Base-by-base conservation (phyloP, 345 rosid genomes). In the Triadica sebifera region DNA sequence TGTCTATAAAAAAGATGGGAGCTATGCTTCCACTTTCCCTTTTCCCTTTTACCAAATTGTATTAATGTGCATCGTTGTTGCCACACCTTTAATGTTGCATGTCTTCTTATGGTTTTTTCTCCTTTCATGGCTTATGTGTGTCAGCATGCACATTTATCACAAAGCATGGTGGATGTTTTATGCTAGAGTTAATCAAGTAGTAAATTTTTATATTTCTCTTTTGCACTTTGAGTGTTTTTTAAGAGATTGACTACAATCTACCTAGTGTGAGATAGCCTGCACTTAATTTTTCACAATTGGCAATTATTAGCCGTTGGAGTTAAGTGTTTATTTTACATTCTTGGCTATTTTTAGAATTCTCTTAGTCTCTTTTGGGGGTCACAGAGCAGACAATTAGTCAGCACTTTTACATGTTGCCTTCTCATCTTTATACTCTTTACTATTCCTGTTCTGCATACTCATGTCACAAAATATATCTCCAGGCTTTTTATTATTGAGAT, bases 401-500 rank as follows among this genome's bases (percentile, higher is more conserved):
- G 34, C 45, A 17, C 65, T 24, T 24, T 60, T 22, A 24, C 29
- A 6, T 49, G 69, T 39, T 17, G 10, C 20, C 19, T 61, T 67
- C 29, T 55, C 41, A 51, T 49, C 16, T 69, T 64, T 50, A 46
- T 46, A 16, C 38, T 20, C 47, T 29, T 37, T 38, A 65, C 29
- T 38, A 53, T 60, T 59, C 6, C 41, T 41, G 5, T 37, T 65
- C 20, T 25, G 8, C 12, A 39, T 46, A 29, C 63, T 45, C 16
- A 37, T 64, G 15, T 39, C 55, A 43, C 25, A n/a, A 49, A 4
- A 13, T 57, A 11, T 0, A 45, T 24, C 38, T 51, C 20, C 58
- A 53, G 10, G 8, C 53, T 66, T 60, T 64, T 65, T 52, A 51
- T 7, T 45, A 12, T 74, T 74, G 67, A 24, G 67, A 53, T 81